Conservation (phyloP, 78 protist genomes). For the Guillardia theta region DNA sequence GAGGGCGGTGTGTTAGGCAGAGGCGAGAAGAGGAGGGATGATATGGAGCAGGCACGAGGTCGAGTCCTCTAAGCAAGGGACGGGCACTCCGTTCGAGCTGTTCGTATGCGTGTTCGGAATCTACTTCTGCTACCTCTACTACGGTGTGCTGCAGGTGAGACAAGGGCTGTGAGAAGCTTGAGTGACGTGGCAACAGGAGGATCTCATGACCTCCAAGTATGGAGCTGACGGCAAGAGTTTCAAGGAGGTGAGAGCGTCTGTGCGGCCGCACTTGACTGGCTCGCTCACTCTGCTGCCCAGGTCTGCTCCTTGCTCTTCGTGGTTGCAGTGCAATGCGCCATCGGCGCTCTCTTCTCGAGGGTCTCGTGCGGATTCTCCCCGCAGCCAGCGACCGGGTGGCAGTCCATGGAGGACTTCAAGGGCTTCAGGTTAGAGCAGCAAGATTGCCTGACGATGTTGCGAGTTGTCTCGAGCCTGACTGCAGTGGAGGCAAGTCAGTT, state of each 20-base stretch:
- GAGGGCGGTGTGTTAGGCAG: too few relatives aligned
- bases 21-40: too few relatives aligned
- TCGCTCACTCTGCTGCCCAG: too few relatives aligned
- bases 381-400: constrained; percentile 11
- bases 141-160: not conserved
- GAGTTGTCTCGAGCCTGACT: too few relatives aligned
- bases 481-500: too few relatives aligned
- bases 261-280: too few relatives aligned
- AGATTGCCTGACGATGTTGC: too few relatives aligned
- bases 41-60: too few relatives aligned
- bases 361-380: not conserved
- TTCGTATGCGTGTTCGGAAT: not conserved
- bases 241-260: too few relatives aligned
- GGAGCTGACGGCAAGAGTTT: not conserved
- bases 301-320: not conserved
- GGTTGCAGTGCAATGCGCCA: not conserved
- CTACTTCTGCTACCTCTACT: not conserved
- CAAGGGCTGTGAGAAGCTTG: not conserved
- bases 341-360: not conserved
- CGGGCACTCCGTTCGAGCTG: not conserved
- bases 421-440: not conserved
- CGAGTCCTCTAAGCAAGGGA: too few relatives aligned
- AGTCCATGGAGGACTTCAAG: not conserved
- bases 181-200: not conserved
- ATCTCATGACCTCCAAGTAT: not conserved